phyloP scores from a whole-genome alignment of 495 filamentous ascomycete species.

The Pseudevernia furfuracea region DNA sequence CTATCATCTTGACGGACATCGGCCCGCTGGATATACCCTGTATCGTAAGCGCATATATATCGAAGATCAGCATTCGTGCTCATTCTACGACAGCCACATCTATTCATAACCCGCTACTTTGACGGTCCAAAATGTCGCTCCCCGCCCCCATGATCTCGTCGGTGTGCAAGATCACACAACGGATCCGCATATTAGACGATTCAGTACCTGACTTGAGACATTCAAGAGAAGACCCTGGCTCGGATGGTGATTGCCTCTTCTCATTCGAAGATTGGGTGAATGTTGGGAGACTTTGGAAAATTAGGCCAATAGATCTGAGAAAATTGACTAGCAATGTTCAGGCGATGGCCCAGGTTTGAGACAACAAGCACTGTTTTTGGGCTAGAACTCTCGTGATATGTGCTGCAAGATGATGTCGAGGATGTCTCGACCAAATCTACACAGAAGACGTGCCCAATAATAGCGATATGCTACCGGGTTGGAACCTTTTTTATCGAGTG shows the following conservation, averaged over 20 bases:
- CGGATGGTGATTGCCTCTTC: not conserved
- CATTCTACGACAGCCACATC: not conserved
- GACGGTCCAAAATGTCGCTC: no score
- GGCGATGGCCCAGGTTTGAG: not conserved
- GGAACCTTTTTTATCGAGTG: not conserved
- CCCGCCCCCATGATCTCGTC: no score
- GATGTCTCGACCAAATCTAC: not conserved
- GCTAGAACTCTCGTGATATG: not conserved
- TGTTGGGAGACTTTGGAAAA: not conserved
- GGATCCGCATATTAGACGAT: not conserved
- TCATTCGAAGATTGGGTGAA: not conserved
- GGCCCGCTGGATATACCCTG: not conserved
- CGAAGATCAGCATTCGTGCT: not conserved
- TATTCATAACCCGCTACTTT: not conserved
- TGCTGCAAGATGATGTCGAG: not conserved
- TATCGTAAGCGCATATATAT: not conserved
- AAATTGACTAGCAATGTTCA: not conserved
- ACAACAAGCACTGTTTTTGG: no score
- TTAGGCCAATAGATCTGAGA: not conserved
- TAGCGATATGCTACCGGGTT: not conserved
- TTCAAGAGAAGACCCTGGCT: not conserved
- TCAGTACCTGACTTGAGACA: not conserved
- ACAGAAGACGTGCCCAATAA: not conserved
- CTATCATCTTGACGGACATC: not conserved
- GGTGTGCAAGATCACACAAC: no score